These are phyloP conservation scores for Epichloe bromicola DNA, from an alignment of 2,329 filamentous ascomycete species.

Conservation along the genomic window DNA sequence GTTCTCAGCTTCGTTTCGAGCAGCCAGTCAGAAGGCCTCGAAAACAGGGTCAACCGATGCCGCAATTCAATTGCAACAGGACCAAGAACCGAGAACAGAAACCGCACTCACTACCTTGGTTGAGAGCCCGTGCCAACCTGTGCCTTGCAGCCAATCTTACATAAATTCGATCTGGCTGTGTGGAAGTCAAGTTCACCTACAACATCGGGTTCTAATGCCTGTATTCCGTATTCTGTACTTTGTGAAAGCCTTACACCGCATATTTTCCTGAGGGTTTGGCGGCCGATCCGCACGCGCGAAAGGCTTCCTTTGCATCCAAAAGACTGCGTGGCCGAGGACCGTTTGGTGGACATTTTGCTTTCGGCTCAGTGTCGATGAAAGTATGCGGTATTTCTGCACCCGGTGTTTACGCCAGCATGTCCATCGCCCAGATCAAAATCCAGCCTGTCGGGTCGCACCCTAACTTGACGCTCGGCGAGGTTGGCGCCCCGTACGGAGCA, in stretches of 20 bases:
- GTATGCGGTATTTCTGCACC: no score
- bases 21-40: background rate
- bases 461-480: background rate
- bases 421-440: slow-evolving; percentile 9
- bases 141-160: background rate
- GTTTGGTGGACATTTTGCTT: no score
- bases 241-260: background rate
- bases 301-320: background rate
- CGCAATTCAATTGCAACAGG: background rate
- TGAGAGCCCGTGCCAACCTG: background rate
- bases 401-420: no score
- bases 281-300: background rate
- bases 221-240: background rate
- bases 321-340: background rate
- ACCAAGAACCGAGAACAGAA: background rate
- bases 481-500: background rate
- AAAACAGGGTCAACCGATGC: background rate
- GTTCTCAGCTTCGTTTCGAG: no score
- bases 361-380: no score
- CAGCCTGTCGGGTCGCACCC: slow-evolving; percentile 8
- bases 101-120: background rate
- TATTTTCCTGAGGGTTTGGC: background rate
- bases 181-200: background rate
- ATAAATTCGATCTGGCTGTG: background rate
- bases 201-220: background rate